Evolutionary conservation across 495 filamentous ascomycete species (phyloP), one percentile per base, ranked within the genome.

Genomic region (Aspergillus leporis): DNA sequence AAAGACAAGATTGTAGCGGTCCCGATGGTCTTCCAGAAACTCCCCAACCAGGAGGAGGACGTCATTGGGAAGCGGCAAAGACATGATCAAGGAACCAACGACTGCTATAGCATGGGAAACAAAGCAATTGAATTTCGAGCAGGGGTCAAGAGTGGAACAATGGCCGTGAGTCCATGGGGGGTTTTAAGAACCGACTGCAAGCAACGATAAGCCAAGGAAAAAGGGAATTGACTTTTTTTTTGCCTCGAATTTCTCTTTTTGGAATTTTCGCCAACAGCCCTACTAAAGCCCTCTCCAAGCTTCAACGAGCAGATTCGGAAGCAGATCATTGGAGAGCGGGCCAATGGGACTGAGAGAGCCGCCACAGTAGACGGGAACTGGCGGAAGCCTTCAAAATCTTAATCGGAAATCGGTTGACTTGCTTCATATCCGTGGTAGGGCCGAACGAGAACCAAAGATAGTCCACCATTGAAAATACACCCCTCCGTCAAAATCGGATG

Each of bases 1-100:
- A 38, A 75, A 66, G 30, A 71, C 34, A n/a, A 72, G 64, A 30
- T 74, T 71, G 57, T 66, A 69, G 19, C 73, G 61, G 22, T 75
- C 71, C 32, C 30, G 23, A 28, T 66, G 66, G 8, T 61, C 40
- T 38, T 75, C 63, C 22, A 73, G 25, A 3, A 58, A 65, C 38
- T 74, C 73, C 38, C 70, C 73, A 31, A 73, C 53, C 38, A 74
- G 56, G 52, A 68, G 59, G 21, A 75, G 61, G 49, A 75, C 56
- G 45, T 75, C 73, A 58, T 71, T 69, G 16, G 70, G 64, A 30
- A 74, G 61, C 6, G 41, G 12, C 19, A 43, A 45, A 22, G 43
- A 19, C 54, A 56, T 56, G 18, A 45, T 47, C 40, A 43, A 16
- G 28, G 14, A 25, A 25, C n/a, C 47, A 19, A 23, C 21, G 25